Conservation (phyloP, 202 grass and related monocot species). For the Carex arenaria region DNA sequence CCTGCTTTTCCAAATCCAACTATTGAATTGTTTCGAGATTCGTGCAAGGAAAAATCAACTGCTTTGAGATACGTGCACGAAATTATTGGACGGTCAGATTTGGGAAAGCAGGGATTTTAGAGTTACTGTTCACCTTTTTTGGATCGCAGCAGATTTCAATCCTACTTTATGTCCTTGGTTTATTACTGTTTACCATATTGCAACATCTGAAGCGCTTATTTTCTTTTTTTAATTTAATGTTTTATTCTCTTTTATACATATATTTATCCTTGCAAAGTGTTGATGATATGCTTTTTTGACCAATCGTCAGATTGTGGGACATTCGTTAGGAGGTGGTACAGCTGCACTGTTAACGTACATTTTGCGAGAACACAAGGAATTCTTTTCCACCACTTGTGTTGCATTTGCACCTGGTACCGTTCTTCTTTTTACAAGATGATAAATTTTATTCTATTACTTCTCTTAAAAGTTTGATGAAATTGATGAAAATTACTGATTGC, state of each 20-base stretch:
- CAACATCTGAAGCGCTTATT: background rate
- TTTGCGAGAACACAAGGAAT: slow-evolving; percentile 77
- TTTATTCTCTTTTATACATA: background rate
- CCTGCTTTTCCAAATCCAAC: no score
- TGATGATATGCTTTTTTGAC: slow-evolving; percentile 4
- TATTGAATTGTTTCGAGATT: no score
- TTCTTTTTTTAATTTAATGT: background rate
- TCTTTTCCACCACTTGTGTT: slow-evolving; percentile 74
- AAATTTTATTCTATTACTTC: background rate
- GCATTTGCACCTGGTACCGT: slow-evolving; percentile 85
- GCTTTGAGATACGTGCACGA: no score
- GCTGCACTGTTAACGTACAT: slow-evolving; percentile 97
- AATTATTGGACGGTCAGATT: no score
- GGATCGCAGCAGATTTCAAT: no score
- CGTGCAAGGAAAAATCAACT: no score
- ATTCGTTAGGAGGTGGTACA: slow-evolving; percentile 96
- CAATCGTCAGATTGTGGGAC: slow-evolving; percentile 78
- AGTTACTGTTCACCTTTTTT: no score
- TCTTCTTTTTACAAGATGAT: slow-evolving; percentile 6
- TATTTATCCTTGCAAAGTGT: slow-evolving; percentile 10
- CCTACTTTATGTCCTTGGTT: background rate
- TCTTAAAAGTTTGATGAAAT: background rate
- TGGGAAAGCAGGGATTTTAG: no score
- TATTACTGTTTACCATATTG: background rate
- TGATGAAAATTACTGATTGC: slow-evolving; percentile 15